These are phyloP conservation scores for Heliocybe sulcata DNA, from an alignment of 1,284 basidiomycete species.

Conservation along the genomic window DNA sequence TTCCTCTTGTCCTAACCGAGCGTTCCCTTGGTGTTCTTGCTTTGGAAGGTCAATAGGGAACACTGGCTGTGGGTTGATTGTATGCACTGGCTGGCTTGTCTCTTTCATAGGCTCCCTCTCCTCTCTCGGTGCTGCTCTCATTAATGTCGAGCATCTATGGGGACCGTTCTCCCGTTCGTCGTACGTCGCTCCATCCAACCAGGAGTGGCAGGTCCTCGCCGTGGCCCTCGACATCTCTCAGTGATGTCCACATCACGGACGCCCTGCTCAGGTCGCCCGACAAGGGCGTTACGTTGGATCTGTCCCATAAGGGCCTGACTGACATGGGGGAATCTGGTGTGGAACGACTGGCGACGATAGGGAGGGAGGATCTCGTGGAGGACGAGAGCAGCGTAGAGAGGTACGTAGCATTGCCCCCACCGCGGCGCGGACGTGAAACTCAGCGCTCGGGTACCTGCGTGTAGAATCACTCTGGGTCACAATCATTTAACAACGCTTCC, in stretches of 20 bases:
- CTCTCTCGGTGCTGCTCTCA: not conserved
- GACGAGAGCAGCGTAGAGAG: slow-evolving; percentile 61
- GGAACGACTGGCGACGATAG: slow-evolving; percentile 62
- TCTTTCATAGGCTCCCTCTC: not conserved
- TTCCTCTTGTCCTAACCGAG: not conserved
- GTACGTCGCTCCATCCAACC: not conserved
- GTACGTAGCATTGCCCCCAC: slow-evolving; percentile 31
- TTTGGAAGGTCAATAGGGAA: not conserved
- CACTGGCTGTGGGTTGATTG: not conserved
- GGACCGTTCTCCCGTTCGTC: slow-evolving; percentile 13
- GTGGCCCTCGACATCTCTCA: slow-evolving; percentile 26
- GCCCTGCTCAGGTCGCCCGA: slow-evolving; percentile 68
- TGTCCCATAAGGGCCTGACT: slow-evolving; percentile 71
- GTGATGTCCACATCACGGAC: slow-evolving; percentile 51
- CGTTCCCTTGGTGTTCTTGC: not conserved
- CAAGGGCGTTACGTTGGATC: slow-evolving; percentile 73
- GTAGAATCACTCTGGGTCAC: slow-evolving; percentile 80
- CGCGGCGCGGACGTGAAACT: slow-evolving; percentile 4
- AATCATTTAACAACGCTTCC: slow-evolving; percentile 83
- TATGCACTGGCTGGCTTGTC: not conserved
- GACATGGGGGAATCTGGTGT: slow-evolving; percentile 71
- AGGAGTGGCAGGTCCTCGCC: slow-evolving; percentile 2
- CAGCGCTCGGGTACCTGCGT: slow-evolving; percentile 7
- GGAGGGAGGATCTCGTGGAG: slow-evolving; percentile 40
- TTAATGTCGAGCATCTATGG: slow-evolving; percentile 16